Conservation (phyloP, 257 asterid species). For the Mentha longifolia region DNA sequence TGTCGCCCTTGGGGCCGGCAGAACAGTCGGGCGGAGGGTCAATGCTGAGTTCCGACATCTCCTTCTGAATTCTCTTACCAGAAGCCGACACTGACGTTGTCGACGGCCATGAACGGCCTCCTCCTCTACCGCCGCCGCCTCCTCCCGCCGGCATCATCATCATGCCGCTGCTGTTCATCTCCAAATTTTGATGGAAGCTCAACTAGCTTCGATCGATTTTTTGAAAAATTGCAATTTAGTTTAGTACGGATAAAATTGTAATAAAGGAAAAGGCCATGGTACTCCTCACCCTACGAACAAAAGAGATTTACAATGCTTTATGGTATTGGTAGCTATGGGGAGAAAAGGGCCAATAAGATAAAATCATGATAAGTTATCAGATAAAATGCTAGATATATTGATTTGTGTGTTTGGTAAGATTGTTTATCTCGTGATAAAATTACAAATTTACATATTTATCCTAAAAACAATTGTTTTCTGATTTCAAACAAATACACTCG, state of each 20-base stretch:
- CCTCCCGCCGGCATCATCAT: slow-evolving; percentile 46
- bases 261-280: background rate
- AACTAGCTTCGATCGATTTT: background rate
- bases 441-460: too few relatives aligned
- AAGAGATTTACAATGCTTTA: too few relatives aligned
- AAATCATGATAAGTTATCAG: too few relatives aligned
- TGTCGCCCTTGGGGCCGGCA: slow-evolving; percentile 98
- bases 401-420: too few relatives aligned
- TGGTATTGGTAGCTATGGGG: too few relatives aligned
- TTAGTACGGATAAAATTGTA: background rate
- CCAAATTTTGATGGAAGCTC: background rate
- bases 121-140: slow-evolving; percentile 49
- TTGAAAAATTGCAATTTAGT: background rate
- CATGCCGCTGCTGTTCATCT: slow-evolving; percentile 43
- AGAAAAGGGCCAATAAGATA: too few relatives aligned
- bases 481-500: too few relatives aligned
- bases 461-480: too few relatives aligned
- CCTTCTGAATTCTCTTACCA: slow-evolving; percentile 87
- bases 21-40: slow-evolving; percentile 91
- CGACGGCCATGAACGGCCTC: slow-evolving; percentile 87
- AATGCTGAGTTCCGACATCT: slow-evolving; percentile 75
- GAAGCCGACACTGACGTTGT: slow-evolving; percentile 87
- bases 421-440: too few relatives aligned
- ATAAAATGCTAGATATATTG: too few relatives aligned
- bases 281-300: too few relatives aligned